Conservation (phyloP, 257 asterid species). For the Oldenlandia corymbosa region DNA sequence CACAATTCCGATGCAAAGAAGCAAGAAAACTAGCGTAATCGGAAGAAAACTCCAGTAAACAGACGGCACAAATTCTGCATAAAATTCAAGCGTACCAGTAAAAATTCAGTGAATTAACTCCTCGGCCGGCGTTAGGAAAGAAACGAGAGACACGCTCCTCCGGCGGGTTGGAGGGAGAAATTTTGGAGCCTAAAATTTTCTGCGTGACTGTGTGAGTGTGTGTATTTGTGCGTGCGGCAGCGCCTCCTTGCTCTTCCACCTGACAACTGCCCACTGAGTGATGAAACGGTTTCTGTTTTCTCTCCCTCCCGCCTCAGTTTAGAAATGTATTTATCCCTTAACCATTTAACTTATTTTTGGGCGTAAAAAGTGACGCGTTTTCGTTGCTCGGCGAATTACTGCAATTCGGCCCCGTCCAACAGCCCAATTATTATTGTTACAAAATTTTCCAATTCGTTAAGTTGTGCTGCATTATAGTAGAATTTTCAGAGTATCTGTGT, state of each 20-base stretch:
- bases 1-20: not conserved
- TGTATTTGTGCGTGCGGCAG: not conserved
- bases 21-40: not conserved
- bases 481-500: no score
- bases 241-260: not conserved
- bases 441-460: no score
- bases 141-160: not conserved
- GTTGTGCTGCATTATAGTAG: no score
- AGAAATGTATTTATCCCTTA: no score
- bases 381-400: no score
- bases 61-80: not conserved
- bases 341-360: no score
- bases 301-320: not conserved
- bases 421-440: no score
- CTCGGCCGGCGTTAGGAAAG: not conserved
- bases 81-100: not conserved
- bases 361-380: not conserved
- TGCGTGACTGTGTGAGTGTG: constrained; percentile 6
- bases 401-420: no score
- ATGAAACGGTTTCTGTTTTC: no score
- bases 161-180: not conserved
- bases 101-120: not conserved
- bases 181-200: not conserved
- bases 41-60: no score
- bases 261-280: not conserved